Conservation (phyloP, 805 yeast species). For the Zygotorulaspora chibaensis region DNA sequence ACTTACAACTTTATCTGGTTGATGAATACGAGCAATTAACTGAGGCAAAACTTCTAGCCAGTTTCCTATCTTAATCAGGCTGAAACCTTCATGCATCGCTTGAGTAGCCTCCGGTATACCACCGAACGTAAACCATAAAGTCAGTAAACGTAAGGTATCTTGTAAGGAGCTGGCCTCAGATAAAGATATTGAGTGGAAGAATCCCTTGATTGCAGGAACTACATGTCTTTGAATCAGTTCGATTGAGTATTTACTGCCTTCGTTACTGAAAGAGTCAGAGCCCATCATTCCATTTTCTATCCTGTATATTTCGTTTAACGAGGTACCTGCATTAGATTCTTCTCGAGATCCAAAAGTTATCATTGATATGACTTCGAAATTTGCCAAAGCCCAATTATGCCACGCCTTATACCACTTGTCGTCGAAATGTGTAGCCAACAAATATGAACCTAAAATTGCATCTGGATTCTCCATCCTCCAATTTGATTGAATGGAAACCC, state of each 20-base stretch:
- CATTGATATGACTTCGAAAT: conserved; percentile 86
- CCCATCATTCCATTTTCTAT: conserved; percentile 29
- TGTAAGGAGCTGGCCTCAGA: conserved; percentile 85
- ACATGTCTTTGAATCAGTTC: conserved; percentile 80
- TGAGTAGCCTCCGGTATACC: conserved; percentile 87
- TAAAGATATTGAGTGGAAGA: conserved; percentile 88
- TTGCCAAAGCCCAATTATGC: conserved; percentile 99
- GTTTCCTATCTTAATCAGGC: conserved; percentile 81
- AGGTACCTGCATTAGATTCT: conserved; percentile 19
- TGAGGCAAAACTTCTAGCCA: conserved; percentile 97
- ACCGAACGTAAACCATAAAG: conserved; percentile 95
- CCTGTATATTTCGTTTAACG: conserved; percentile 13
- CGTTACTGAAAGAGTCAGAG: conserved; percentile 29
- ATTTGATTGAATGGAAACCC: conserved; percentile 67
- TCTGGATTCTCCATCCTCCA: conserved; percentile 81
- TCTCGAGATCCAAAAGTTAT: conserved; percentile 33
- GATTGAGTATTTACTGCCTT: conserved; percentile 36
- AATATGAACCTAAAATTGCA: conserved; percentile 83
- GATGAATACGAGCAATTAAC: conserved; percentile 92
- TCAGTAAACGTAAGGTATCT: conserved; percentile 83
- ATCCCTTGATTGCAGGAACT: conserved; percentile 92
- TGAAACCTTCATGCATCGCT: conserved; percentile 87
- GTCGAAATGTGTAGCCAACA: conserved; percentile 93
- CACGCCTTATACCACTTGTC: conserved; percentile 95
- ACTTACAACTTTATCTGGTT: conserved; percentile 82